Evolutionary conservation across 345 rosid species (phyloP).

Genomic region (Citrus cavaleriei): DNA sequence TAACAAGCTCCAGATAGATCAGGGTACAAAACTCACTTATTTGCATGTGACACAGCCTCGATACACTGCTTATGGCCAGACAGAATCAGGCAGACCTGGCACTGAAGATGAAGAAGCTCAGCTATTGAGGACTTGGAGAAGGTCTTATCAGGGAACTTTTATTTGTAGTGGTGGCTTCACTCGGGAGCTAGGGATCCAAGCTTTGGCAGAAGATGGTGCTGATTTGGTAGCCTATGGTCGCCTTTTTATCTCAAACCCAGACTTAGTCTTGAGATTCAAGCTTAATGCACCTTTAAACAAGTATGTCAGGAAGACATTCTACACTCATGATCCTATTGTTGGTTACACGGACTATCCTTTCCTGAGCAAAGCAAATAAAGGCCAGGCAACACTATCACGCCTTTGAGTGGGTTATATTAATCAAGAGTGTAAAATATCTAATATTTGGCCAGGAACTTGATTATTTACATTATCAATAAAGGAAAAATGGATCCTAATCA

Average conservation of each 20-base stretch:
- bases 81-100: slow-evolving; percentile 55
- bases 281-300: slow-evolving; percentile 47
- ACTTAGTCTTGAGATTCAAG: slow-evolving; percentile 61
- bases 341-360: slow-evolving; percentile 83
- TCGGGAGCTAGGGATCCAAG: slow-evolving; percentile 66
- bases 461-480: background rate
- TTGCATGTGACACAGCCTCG: slow-evolving; percentile 89
- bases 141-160: slow-evolving; percentile 63
- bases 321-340: slow-evolving; percentile 60
- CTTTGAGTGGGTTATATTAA: slow-evolving; percentile 11
- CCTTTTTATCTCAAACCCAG: slow-evolving; percentile 78
- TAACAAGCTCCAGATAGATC: slow-evolving; percentile 46
- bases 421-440: background rate
- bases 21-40: slow-evolving; percentile 59
- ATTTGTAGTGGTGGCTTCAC: slow-evolving; percentile 76
- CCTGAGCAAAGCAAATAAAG: slow-evolving; percentile 13
- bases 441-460: background rate
- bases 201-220: slow-evolving; percentile 59
- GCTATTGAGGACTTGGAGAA: slow-evolving; percentile 48
- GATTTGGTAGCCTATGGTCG: slow-evolving; percentile 83
- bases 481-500: background rate
- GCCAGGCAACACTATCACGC: slow-evolving; percentile 20
- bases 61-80: slow-evolving; percentile 55
- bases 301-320: slow-evolving; percentile 69
- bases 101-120: slow-evolving; percentile 57